Base-by-base conservation (phyloP, 164 flowering plant species). In the Aristolochia fimbriata region DNA sequence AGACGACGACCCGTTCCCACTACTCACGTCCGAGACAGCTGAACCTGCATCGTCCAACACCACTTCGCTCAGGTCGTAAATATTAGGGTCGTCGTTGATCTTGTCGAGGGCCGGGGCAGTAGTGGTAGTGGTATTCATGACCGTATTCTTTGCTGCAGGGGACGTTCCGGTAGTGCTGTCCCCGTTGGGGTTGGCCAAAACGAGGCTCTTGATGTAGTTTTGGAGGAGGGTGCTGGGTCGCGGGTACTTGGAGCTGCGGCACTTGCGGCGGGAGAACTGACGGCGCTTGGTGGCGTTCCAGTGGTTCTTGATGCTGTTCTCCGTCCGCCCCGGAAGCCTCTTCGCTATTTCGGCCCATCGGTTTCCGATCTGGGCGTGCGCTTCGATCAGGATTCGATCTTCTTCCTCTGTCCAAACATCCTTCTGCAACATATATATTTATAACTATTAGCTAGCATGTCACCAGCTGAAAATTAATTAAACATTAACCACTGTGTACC, bases 261-360 rank as follows among this genome's bases (percentile, higher is more conserved):
- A 76, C 58, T 77, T 83, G 53, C 88, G 61, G 59, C 73, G 77
- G 5, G 88, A 77, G 50, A 72, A 76, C 51, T 82, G 88, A 71
- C 84, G 81, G 63, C 94, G 75, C 59, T 85, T 88, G 17, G 98
- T 85, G 7, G 96, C 95, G 50, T 88, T 86, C 94, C 98, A 88
- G 27, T 88, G 95, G 73, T 91, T 91, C 57, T 88, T 91, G 15
- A 86, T 88, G 3, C 91, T 78, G 69, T 91, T 91, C 59, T 91
- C 98, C 0, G 96, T 83, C 62, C 98, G 80, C 46, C 94, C 96
- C 0, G 88, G 83, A 15, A 91, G 54, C 47, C 78, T 77, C 66
- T 86, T 91, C 6, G 91, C 88, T 25, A 91, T 91, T 56, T 88
- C 96, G 15, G 96, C 90, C 97, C 97, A 91, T 64, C 74, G 88